These are phyloP conservation scores for Berkeleyomyces rouxiae DNA, from an alignment of 2,329 filamentous ascomycete genomes.

Conservation along the genomic window DNA sequence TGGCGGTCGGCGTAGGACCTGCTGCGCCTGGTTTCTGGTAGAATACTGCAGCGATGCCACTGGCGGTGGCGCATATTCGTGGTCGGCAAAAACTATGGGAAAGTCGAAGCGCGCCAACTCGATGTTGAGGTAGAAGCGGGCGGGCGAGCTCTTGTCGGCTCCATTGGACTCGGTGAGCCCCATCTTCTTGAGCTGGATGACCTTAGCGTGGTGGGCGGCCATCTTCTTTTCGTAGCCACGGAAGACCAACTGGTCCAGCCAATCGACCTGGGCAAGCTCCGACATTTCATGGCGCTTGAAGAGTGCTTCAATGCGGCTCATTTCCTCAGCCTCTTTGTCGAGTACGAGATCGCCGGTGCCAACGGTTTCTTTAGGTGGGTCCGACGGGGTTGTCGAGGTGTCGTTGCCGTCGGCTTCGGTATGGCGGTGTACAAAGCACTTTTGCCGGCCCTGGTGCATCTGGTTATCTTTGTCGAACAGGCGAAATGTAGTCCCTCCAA, in stretches of 20 bases:
- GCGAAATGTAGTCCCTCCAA: conserved; percentile 80
- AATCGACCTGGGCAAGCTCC: conserved; percentile 81
- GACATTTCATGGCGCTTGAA: conserved; percentile 99
- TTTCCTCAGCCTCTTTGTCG: conserved; percentile 61
- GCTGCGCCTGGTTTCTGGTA: conserved; percentile 16
- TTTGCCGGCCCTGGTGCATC: conserved; percentile 78
- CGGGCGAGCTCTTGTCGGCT: conserved; percentile 16
- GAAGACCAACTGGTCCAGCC: conserved; percentile 91
- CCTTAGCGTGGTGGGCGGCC: conserved; percentile 24
- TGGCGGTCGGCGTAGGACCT: conserved; percentile 54
- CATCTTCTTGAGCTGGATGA: conserved; percentile 24
- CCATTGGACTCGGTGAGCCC: conserved; percentile 14
- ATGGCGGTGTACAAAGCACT: conserved; percentile 71
- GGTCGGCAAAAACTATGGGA: conserved; percentile 83
- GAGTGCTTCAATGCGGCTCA: conserved; percentile 73
- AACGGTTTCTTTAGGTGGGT: conserved; percentile 36
- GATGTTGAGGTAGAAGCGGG: conserved; percentile 65
- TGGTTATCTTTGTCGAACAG: conserved; percentile 91
- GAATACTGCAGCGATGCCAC: not conserved
- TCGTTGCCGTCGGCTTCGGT: conserved; percentile 74
- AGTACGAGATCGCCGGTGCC: conserved; percentile 32
- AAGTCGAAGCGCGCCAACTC: conserved; percentile 93
- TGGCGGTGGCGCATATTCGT: conserved; percentile 76
- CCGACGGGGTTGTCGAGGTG: conserved; percentile 55
- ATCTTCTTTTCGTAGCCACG: conserved; percentile 59